Conservation (phyloP, 768 basidiomycete genomes). For the Russula sp. region DNA sequence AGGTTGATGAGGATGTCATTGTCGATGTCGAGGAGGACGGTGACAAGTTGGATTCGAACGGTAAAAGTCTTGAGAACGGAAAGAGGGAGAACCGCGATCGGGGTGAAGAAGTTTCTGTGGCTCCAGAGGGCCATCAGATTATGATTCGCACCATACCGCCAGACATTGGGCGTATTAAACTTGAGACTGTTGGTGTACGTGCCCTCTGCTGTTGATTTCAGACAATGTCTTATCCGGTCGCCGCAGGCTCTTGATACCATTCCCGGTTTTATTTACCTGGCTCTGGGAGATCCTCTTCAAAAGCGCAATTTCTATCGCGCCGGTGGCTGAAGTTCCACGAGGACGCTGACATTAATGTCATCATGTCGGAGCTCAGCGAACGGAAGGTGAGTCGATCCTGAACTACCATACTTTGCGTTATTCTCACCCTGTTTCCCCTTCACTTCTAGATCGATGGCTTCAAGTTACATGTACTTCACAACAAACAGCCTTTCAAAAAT, state of each 20-base stretch:
- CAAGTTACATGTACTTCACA: constrained; percentile 87
- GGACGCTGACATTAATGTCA: constrained; percentile 74
- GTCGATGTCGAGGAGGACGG: constrained; percentile 72
- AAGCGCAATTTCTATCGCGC: constrained; percentile 94
- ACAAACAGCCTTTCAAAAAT: constrained; percentile 71
- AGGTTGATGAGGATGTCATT: constrained; percentile 75
- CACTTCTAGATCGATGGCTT: constrained; percentile 81
- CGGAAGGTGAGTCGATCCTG: constrained; percentile 59
- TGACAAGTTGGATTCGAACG: constrained; percentile 60
- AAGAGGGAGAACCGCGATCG: constrained; percentile 55
- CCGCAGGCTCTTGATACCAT: constrained; percentile 69
- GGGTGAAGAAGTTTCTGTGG: constrained; percentile 54
- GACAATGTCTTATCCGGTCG: constrained; percentile 23
- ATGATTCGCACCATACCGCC: constrained; percentile 96
- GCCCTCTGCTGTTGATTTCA: constrained; percentile 20
- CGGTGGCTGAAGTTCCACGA: constrained; percentile 89
- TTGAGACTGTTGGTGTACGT: constrained; percentile 71
- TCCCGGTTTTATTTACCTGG: constrained; percentile 83
- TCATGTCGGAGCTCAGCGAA: constrained; percentile 73
- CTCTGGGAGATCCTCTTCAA: constrained; percentile 86
- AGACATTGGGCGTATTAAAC: constrained; percentile 81
- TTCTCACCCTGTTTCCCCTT: constrained; percentile 5
- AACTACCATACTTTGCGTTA: background rate
- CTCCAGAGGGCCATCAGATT: constrained; percentile 82
- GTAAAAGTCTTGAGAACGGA: constrained; percentile 47